These are phyloP conservation scores for Silene coronaria DNA, from an alignment of 179 eudicot species.

Conservation along the genomic window DNA sequence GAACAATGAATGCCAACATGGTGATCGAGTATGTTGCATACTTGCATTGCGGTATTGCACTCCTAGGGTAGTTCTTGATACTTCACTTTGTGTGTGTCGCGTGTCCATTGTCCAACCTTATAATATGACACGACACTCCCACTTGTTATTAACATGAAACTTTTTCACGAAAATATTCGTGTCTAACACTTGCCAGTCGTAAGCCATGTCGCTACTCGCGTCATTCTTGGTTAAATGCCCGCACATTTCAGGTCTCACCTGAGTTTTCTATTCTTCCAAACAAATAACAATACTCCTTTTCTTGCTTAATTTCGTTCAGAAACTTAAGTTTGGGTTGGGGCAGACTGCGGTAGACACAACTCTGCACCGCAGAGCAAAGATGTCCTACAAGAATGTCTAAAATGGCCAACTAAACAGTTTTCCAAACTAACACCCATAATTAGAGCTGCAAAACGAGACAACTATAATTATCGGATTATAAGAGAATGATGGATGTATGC, in stretches of 20 bases:
- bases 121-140: neutral
- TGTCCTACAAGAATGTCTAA: conserved; percentile 1
- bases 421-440: neutral
- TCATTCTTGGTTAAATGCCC: neutral
- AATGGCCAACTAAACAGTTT: conserved; percentile 3
- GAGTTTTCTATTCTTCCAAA: conserved; percentile 8
- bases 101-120: no score
- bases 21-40: no score
- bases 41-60: no score
- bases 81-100: no score
- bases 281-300: neutral
- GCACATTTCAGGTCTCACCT: neutral
- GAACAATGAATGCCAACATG: conserved; percentile 6
- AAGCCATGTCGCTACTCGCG: no score
- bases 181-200: neutral
- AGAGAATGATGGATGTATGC: conserved; percentile 5
- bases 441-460: neutral
- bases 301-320: neutral
- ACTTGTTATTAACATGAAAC: neutral
- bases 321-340: neutral
- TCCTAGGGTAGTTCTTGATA: no score
- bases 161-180: neutral
- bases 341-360: conserved; percentile 14
- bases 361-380: conserved; percentile 14
- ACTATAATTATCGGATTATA: neutral